These are phyloP conservation scores for Penicillium italicum DNA, from an alignment of 2,329 filamentous ascomycete genomes.

Conservation along the genomic window DNA sequence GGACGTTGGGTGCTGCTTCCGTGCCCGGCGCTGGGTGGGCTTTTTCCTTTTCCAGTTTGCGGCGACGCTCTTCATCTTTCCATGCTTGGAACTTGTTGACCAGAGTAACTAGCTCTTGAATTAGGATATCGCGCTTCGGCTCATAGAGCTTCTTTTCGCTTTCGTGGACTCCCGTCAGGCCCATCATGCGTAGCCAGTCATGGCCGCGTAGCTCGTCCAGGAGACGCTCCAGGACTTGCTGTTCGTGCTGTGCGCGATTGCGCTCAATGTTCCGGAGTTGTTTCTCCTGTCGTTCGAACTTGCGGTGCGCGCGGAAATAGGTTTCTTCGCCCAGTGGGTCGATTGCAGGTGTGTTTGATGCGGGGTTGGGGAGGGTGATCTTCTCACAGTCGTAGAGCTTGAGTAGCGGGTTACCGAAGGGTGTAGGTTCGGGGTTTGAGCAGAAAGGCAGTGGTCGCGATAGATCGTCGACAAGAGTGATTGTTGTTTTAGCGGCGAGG, in stretches of 20 bases:
- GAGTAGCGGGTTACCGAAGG: slow-evolving; percentile 38
- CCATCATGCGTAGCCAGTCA: slow-evolving; percentile 91
- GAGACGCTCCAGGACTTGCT: slow-evolving; percentile 58
- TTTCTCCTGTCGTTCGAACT: slow-evolving; percentile 63
- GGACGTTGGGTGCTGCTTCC: slow-evolving; percentile 3
- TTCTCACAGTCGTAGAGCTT: slow-evolving; percentile 38
- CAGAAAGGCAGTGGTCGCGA: slow-evolving; percentile 30
- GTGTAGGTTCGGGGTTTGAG: slow-evolving; percentile 20
- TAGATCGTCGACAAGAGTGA: slow-evolving; percentile 64
- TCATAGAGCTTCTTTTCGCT: slow-evolving; percentile 82
- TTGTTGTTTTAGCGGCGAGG: slow-evolving; percentile 67
- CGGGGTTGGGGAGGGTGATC: slow-evolving; percentile 19
- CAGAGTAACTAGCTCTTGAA: slow-evolving; percentile 74
- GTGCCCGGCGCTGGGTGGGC: slow-evolving; percentile 8
- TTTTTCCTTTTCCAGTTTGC: slow-evolving; percentile 72
- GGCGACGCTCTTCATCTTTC: slow-evolving; percentile 83
- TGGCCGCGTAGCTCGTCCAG: slow-evolving; percentile 82
- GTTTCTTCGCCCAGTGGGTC: slow-evolving; percentile 57
- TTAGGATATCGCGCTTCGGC: slow-evolving; percentile 78
- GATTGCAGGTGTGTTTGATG: slow-evolving; percentile 15
- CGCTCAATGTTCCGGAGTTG: slow-evolving; percentile 66
- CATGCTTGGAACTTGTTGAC: slow-evolving; percentile 84
- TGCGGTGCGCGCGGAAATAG: slow-evolving; percentile 57
- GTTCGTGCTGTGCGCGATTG: slow-evolving; percentile 63
- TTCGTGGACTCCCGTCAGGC: slow-evolving; percentile 79